Conservation (phyloP, 805 yeast genomes). For the Cyberlindnera nakhonratchasimensis region DNA sequence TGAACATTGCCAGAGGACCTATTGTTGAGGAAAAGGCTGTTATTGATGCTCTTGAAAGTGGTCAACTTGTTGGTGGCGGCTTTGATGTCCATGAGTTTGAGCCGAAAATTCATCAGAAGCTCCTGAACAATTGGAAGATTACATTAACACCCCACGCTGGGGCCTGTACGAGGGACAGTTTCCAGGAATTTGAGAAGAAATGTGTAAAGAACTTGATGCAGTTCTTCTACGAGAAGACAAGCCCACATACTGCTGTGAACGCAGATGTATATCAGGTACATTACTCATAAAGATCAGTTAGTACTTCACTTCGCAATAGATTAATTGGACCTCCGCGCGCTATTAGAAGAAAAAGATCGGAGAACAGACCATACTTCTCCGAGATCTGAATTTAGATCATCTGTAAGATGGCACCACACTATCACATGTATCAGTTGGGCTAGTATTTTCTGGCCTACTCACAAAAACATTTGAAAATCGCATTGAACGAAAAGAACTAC, state of each 20-base stretch:
- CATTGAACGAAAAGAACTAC: no score
- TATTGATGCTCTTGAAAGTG: constrained; percentile 37
- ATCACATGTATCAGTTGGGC: no score
- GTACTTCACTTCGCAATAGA: neutral
- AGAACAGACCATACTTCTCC: no score
- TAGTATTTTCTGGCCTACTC: no score
- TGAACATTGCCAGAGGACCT: constrained; percentile 40
- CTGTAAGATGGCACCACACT: no score
- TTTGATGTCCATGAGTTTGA: constrained; percentile 43
- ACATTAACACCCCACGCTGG: constrained; percentile 39
- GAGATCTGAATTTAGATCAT: no score
- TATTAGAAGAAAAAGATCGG: no score
- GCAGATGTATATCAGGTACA: constrained; percentile 16
- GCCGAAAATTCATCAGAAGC: constrained; percentile 34
- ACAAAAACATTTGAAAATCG: no score
- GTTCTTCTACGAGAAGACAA: constrained; percentile 34
- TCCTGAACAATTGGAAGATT: constrained; percentile 34
- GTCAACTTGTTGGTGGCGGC: constrained; percentile 41
- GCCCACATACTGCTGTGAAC: constrained; percentile 32
- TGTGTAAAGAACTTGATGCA: constrained; percentile 37
- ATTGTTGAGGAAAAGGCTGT: constrained; percentile 39
- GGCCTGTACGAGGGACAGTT: constrained; percentile 34
- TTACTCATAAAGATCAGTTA: no score
- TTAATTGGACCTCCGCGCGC: neutral
- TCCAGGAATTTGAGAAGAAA: constrained; percentile 35